Base-by-base conservation (phyloP, 306 rosid species). In the Fagus sylvatica region DNA sequence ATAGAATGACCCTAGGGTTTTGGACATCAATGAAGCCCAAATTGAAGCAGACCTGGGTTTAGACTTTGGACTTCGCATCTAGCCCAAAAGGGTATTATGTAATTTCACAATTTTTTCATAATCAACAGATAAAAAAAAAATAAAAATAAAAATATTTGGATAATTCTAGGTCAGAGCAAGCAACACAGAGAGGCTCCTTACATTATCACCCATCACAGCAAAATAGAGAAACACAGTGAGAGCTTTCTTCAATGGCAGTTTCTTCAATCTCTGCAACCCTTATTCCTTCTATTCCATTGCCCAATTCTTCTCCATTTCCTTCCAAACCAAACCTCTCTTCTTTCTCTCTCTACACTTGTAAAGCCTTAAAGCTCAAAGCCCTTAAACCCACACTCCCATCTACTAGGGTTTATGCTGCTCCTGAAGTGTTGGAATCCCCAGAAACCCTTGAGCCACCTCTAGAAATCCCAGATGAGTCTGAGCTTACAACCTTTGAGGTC, bases 181-280 rank as follows among this genome's bases (percentile, higher is more conserved):
- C 41, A 46, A 10, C 51, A 10, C 51, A 30, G 37, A 10, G 75
- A 17, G 46, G 19, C 33, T 11, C 2, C 2, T 39, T 5, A 71
- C 48, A 39, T 39, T 39, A 46, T 13, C 28, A 22, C 42, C 57
- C 56, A 39, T 8, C 62, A 30, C 7, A 2, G 32, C 16, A 60
- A 49, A 59, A 9, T 2, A 11, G 71, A 54, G 39, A 7, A 16
- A 68, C 36, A 78, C 65, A 30, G 37, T 49, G 49, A 74, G 53
- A 81, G 57, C 41, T 51, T 30, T 62, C 76, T 85, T 85, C 90
- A 76, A 93, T 91, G 98, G 94, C 93, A 39, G 81, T 89, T 74
- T 91, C 93, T 84, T 93, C 94, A 17, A 76, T 89, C 61, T 89
- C 94, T 28, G 83, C 93, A 5, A 69, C 87, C 53, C 73, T 80